Evolutionary conservation across 2,329 filamentous ascomycete genomes (phyloP), one percentile per base, ranked within the genome.

Genomic region (Verticillium longisporum): DNA sequence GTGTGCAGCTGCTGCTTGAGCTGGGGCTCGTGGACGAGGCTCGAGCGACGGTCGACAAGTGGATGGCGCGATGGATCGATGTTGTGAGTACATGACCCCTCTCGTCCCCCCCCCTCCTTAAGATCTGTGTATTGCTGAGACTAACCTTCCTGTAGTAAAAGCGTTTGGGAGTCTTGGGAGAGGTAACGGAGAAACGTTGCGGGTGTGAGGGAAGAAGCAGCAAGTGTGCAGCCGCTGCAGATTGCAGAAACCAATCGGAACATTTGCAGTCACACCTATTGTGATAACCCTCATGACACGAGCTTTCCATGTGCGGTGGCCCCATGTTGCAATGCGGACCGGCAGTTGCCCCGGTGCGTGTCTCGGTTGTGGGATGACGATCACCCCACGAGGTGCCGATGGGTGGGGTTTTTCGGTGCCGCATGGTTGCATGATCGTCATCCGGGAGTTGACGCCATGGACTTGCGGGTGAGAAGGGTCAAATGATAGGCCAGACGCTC

Each of bases 11-110:
- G 63, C 72, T 90, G 70, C 74, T 89, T 21, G 82, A 85, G 67
- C 73, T 89, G 68, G 88, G 88, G 0, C 70, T 90, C 55, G 86
- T 90, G 0, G 88, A 90, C 69, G 88, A 90, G 73, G 88, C 87
- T 0, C 90, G 89, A 74, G 72, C 78, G 37, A 76, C 87, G 18
- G 83, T 84, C 1, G 75, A 85, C 36, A 83, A 83, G 63, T 90
- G 87, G 87, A 88, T 89, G 86, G 86, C 83, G 1, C 77, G 87
- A 61, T 89, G 86, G 86, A 86, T 88, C 58, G 74, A 77, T 56
- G 69, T 84, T 55, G 67, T 72, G 59, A 67, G 67, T 68, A 21
- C 45, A 4, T 50, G 21, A 36, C 2, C 34, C 34, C 34, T 4
- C 15, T 45, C n/a, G n/a, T n/a, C n/a, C n/a, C 18, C 21, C 6